Percentiles rank a stretch among this genome's conserved stretches.
These are phyloP conservation scores for Eimeria necatrix DNA, from an alignment of 169 alveolate species.

Conservation along the genomic window DNA sequence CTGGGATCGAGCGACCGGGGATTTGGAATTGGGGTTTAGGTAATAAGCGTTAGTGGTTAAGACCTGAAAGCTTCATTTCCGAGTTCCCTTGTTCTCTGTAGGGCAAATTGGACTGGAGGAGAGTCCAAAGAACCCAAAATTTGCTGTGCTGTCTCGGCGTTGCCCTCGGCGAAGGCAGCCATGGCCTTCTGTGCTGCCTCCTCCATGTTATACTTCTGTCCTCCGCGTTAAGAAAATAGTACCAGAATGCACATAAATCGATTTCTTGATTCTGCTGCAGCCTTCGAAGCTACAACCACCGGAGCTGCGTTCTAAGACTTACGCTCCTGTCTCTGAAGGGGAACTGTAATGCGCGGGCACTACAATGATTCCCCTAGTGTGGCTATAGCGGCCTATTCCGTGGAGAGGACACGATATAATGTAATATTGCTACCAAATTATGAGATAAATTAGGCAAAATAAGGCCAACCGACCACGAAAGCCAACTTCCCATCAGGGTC, in stretches of 20 bases:
- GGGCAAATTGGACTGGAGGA: constrained; percentile 13
- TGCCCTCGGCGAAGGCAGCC: constrained; percentile 11
- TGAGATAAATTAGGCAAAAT: too few relatives aligned
- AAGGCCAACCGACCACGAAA: too few relatives aligned
- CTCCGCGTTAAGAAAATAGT: neutral
- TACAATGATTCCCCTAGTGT: too few relatives aligned
- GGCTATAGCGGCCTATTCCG: too few relatives aligned
- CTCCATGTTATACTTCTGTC: neutral
- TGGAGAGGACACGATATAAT: too few relatives aligned
- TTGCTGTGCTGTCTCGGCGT: constrained; percentile 29
- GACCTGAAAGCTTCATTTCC: constrained; percentile 31
- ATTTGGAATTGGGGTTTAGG: constrained; percentile 5
- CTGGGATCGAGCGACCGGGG: neutral
- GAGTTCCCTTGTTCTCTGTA: neutral
- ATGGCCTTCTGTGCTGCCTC: constrained; percentile 48
- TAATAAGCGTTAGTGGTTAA: neutral
- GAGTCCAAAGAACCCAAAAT: neutral
- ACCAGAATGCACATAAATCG: neutral
- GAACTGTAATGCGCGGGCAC: too few relatives aligned
- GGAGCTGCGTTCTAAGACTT: neutral
- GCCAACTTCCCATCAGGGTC: too few relatives aligned
- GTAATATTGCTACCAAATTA: too few relatives aligned
- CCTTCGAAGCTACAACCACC: neutral
- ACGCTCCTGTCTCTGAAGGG: too few relatives aligned
- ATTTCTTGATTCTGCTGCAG: neutral